Evolutionary conservation across 2,329 filamentous ascomycete genomes (phyloP).

Genomic region (Cladophialophora exuberans): DNA sequence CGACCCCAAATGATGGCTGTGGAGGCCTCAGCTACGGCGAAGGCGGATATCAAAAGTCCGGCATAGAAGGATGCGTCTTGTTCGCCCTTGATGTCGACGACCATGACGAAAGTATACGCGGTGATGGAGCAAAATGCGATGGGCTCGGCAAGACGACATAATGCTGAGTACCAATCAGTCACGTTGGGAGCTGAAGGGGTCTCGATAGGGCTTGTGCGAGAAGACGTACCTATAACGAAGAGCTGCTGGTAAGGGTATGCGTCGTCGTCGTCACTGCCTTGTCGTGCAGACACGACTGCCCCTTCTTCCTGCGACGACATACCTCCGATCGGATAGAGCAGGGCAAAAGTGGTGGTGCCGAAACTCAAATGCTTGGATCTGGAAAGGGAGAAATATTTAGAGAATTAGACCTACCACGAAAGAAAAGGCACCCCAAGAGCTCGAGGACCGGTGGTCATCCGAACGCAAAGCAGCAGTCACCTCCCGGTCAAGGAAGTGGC

Average conservation of each 20-base stretch:
- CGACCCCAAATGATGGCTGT: conserved; percentile 50
- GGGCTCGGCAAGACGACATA: conserved; percentile 52
- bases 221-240: conserved; percentile 43
- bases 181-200: background rate
- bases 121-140: conserved; percentile 53
- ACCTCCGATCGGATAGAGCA: no score
- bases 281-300: background rate
- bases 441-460: no score
- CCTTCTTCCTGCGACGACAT: background rate
- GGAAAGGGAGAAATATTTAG: background rate
- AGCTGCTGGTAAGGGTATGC: conserved; percentile 53
- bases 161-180: conserved; percentile 37
- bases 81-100: conserved; percentile 45
- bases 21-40: conserved; percentile 49
- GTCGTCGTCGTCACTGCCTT: conserved; percentile 30
- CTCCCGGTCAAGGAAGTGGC: background rate
- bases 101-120: conserved; percentile 50
- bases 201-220: background rate
- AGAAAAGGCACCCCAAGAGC: background rate
- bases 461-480: background rate
- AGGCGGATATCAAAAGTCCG: conserved; percentile 45
- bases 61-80: conserved; percentile 33
- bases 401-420: background rate
- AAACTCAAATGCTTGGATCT: background rate
- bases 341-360: no score